Conservation (phyloP, 352 stramenopile genomes). For the Phytophthora sp. region DNA sequence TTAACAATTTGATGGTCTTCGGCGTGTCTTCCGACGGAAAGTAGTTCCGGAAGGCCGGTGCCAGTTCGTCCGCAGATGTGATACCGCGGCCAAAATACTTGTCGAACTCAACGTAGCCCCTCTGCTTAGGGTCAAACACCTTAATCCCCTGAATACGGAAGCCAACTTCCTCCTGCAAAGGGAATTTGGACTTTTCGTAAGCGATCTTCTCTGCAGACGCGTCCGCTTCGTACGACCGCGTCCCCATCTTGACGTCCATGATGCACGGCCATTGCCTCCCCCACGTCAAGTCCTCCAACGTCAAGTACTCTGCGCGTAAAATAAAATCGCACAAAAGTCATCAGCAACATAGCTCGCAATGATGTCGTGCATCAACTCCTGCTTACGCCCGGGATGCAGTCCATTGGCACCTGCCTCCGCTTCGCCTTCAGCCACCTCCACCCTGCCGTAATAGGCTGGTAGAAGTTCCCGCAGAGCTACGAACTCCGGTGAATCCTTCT, state of each 20-base stretch:
- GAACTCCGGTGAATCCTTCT: constrained; percentile 28
- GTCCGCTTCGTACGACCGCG: constrained; percentile 92
- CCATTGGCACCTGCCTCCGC: constrained; percentile 9
- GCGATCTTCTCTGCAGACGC: constrained; percentile 89
- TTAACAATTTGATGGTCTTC: constrained; percentile 45
- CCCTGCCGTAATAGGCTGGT: constrained; percentile 67
- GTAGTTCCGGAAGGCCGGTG: constrained; percentile 76
- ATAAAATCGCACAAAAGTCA: background rate
- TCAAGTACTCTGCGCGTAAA: constrained; percentile 74
- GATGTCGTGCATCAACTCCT: background rate
- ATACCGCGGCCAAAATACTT: constrained; percentile 89
- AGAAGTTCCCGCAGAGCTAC: constrained; percentile 50
- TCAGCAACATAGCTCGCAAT: too few relatives aligned
- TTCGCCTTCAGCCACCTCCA: constrained; percentile 35
- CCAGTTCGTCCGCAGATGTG: constrained; percentile 58
- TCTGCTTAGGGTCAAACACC: constrained; percentile 62
- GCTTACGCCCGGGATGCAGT: constrained; percentile 41
- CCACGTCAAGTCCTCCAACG: constrained; percentile 91
- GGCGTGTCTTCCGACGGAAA: constrained; percentile 53
- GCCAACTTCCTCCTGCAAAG: constrained; percentile 89
- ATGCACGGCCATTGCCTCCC: constrained; percentile 89
- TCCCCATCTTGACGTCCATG: constrained; percentile 98
- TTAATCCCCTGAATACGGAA: constrained; percentile 96
- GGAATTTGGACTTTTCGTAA: constrained; percentile 93
- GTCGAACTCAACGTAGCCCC: constrained; percentile 79